Evolutionary conservation across 2,329 filamentous ascomycete species (phyloP), one percentile per base, ranked within the genome.

Genomic region (Arthrobotrys sinensis): DNA sequence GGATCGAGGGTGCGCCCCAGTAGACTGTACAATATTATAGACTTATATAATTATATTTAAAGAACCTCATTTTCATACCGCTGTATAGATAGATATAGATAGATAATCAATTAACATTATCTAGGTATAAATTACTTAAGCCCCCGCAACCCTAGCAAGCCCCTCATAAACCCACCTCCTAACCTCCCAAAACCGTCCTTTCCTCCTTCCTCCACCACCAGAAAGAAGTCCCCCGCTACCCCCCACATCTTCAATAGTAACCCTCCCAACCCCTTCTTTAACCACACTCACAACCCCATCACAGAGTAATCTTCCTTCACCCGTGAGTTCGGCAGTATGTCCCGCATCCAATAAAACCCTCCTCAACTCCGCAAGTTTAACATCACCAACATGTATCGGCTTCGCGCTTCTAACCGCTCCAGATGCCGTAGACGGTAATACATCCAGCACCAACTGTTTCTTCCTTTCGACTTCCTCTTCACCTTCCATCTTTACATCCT

Each of bases 141-240:
- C 89, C 53, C 92, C 93, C 14, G 92, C 91, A 80, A 99, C 94
- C 76, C 98, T 93, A 38, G 96, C 96, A 83, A 99, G 85, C 7
- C 93, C 94, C 81, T 97, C 93, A 84, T 99, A 99, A 80, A 99
- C 96, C 85, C 93, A 94, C 85, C 88, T 91, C 85, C 93, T 93
- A 8, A 98, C 95, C 65, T 92, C 92, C 66, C 80, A 75, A 45
- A 79, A 79, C 45, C 68, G 50, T 5, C 79, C 80, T 48, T 66
- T 80, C 43, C 79, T 79, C 19, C 50, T 45, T 60, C 63, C 55
- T 8, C 48, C 75, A 36, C 36, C 67, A 3, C 81, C 80, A 16
- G 75, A 71, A 4, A 71, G 40, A n/a, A 81, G 57, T 1, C 80
- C 80, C 97, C 95, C 16, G 97, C 90, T 85, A 96, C 95, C 82